These are phyloP conservation scores for Trichoderma gracile DNA, from an alignment of 2,329 filamentous ascomycete species.

Conservation along the genomic window DNA sequence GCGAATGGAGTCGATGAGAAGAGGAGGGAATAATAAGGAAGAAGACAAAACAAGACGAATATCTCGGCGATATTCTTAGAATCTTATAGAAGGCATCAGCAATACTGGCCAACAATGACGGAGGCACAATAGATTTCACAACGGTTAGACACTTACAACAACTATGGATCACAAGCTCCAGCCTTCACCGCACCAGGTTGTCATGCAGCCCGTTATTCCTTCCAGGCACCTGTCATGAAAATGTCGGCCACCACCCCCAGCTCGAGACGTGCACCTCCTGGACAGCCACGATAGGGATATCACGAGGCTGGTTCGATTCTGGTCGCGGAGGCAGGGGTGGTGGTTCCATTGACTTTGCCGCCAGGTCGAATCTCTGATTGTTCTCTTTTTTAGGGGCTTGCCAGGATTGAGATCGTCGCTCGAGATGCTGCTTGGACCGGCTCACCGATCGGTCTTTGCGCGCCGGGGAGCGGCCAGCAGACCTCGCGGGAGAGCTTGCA, in stretches of 20 bases:
- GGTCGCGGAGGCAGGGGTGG: constrained; percentile 34
- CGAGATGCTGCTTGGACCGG: constrained; percentile 25
- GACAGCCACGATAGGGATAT: constrained; percentile 36
- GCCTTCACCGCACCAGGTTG: background rate
- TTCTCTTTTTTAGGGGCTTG: constrained; percentile 13
- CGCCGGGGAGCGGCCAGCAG: constrained; percentile 33
- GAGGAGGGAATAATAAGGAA: background rate
- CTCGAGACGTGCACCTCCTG: constrained; percentile 30
- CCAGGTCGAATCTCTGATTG: constrained; percentile 20
- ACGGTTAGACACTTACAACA: constrained; percentile 16
- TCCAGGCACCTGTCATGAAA: background rate
- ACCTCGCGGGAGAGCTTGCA: constrained; percentile 26
- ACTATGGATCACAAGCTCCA: background rate
- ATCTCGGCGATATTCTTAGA: constrained; percentile 1
- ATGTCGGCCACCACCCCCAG: constrained; percentile 25
- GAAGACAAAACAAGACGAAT: background rate
- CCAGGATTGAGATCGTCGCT: constrained; percentile 14
- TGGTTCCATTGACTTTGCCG: constrained; percentile 23
- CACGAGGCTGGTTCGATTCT: constrained; percentile 29
- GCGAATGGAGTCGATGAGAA: constrained; percentile 2
- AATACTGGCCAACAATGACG: constrained; percentile 1
- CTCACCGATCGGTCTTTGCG: constrained; percentile 29
- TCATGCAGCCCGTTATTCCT: background rate
- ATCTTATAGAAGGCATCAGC: constrained; percentile 19
- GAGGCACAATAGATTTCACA: constrained; percentile 16